Conservation (phyloP, 257 asterid species). For the Lithospermum erythrorhizon region DNA sequence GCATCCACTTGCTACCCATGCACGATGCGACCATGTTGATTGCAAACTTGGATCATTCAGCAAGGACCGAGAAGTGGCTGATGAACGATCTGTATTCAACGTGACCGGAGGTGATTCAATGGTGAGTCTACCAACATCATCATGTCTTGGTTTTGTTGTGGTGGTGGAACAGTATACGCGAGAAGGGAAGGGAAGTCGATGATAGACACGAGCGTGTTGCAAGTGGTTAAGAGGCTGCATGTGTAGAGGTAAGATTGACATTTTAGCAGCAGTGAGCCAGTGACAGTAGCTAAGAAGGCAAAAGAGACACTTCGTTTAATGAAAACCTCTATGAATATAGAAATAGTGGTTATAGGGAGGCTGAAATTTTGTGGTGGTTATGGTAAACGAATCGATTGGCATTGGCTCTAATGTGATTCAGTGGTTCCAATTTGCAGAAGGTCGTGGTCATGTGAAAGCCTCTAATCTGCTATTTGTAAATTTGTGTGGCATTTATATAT, state of each 20-base stretch:
- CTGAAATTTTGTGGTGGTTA: no score
- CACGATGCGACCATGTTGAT: conserved; percentile 79
- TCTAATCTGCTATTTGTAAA: not conserved
- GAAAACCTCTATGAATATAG: no score
- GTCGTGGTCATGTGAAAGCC: not conserved
- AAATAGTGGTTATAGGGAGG: no score
- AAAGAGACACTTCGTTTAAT: no score
- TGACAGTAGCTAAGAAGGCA: no score
- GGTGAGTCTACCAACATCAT: not conserved
- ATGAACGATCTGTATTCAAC: not conserved
- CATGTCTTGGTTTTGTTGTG: conserved; percentile 4
- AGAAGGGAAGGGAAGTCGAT: conserved; percentile 3
- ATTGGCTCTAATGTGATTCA: not conserved
- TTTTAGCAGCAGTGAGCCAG: no score
- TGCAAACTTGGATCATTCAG: conserved; percentile 38
- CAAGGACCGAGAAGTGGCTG: conserved; percentile 9
- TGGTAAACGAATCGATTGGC: no score
- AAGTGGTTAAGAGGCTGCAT: not conserved
- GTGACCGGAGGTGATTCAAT: conserved; percentile 1
- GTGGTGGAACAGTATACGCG: conserved; percentile 18
- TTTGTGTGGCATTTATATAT: no score
- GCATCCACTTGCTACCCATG: conserved; percentile 70
- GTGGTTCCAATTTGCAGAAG: not conserved
- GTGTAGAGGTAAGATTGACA: no score
- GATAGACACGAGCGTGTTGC: not conserved